Evolutionary conservation across 1,139 yeast species (phyloP).

Genomic region (Saccharomyces hybrid): DNA sequence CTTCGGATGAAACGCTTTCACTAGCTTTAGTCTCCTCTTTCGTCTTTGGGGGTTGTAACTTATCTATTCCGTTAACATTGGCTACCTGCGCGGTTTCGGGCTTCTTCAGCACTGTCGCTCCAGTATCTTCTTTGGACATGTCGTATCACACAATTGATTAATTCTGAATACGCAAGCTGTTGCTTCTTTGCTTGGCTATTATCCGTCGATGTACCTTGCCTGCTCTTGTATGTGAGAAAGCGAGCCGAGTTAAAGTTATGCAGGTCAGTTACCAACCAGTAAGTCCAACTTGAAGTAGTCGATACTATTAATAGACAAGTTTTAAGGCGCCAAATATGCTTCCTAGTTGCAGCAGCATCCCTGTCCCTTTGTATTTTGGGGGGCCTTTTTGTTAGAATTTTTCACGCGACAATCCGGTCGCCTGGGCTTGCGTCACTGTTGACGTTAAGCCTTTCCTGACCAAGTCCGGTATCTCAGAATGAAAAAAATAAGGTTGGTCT

Average conservation of each 20-base stretch:
- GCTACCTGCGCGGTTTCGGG: neutral
- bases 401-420: neutral
- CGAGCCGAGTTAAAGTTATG: neutral
- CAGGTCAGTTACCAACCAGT: neutral
- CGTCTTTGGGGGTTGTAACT: neutral
- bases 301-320: neutral
- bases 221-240: neutral
- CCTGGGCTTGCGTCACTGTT: neutral
- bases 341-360: neutral
- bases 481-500: neutral
- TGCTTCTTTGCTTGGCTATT: neutral
- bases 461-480: neutral
- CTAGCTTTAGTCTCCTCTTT: neutral
- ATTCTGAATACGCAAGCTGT: neutral
- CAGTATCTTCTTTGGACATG: neutral
- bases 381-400: neutral
- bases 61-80: neutral
- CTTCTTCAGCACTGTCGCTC: neutral
- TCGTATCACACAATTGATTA: neutral
- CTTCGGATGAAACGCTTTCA: neutral
- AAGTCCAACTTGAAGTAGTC: neutral
- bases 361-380: neutral
- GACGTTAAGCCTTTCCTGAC: neutral
- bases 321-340: neutral
- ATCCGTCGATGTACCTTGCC: neutral